Evolutionary conservation across 768 basidiomycete genomes (phyloP).

Genomic region (Gyrodon lividus): DNA sequence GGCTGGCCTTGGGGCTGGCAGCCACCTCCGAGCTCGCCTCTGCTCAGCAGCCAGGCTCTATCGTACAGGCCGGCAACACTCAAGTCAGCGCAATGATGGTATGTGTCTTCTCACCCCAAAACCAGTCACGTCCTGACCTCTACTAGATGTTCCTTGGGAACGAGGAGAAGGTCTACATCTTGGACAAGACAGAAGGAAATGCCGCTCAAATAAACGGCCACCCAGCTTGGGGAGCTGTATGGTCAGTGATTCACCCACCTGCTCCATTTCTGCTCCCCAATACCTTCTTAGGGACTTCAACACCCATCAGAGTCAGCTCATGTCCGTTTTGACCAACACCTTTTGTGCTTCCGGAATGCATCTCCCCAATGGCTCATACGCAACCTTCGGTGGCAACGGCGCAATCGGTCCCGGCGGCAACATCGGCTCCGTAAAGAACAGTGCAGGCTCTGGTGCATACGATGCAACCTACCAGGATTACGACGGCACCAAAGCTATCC

Average conservation of each 20-base stretch:
- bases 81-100: constrained; percentile 58
- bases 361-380: constrained; percentile 74
- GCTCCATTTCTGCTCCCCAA: background rate
- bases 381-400: constrained; percentile 75
- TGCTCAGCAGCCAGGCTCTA: constrained; percentile 25
- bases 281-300: constrained; percentile 22
- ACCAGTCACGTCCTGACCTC: background rate
- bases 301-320: constrained; percentile 15
- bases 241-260: constrained; percentile 33
- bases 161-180: constrained; percentile 77
- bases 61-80: constrained; percentile 33
- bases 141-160: constrained; percentile 78
- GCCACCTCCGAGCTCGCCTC: constrained; percentile 24
- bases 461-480: constrained; percentile 75
- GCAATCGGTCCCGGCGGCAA: constrained; percentile 68
- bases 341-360: constrained; percentile 87
- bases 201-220: constrained; percentile 62
- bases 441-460: constrained; percentile 47
- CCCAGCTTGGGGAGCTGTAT: constrained; percentile 73
- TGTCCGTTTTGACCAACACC: constrained; percentile 56
- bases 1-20: constrained; percentile 48
- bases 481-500: constrained; percentile 78
- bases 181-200: constrained; percentile 91
- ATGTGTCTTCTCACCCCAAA: constrained; percentile 11
- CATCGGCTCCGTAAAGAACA: constrained; percentile 49